Evolutionary conservation across 768 basidiomycete genomes (phyloP), one percentile per base, ranked within the genome.

Genomic region (Epithele typhae): DNA sequence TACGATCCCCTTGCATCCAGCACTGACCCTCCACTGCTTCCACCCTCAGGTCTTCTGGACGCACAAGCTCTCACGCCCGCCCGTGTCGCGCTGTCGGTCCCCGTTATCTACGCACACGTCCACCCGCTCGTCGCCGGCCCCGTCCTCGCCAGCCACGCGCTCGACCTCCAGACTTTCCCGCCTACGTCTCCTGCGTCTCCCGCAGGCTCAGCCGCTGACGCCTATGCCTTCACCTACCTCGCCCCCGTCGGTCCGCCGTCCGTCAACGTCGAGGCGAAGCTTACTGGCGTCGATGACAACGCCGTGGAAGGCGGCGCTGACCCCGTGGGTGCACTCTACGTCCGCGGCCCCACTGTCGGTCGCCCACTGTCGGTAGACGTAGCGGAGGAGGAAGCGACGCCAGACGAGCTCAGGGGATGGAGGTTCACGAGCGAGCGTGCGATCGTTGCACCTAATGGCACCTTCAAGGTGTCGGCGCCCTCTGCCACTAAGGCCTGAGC

Each of bases 251-350:
- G 92, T 4, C 83, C 92, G 3, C 93, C 94, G 2, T 77, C 81
- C n/a, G 73, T 83, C 44, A 94, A 94, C 57, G 71, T 92, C 0
- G 94, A 96, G 64, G 81, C 78, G 5, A 86, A 92, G 60, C 72
- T 97, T n/a, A 59, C 75, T 0, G 82, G 75, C 0, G 77, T 89
- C 9, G 70, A 83, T 35, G 89, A 94, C 44, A 71, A 69, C 1
- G 63, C 65, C 9, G 70, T 90, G 7, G 89, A 89, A 60, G 65
- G 56, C 2, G 88, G 86, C 2, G 74, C 54, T 2, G 84, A 91
- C 55, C 87, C 88, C 2, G 64, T 59, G 6, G 90, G 89, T 1
- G 59, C 62, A 21, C 64, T 92, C 37, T 46, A 75, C 27, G 73
- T 89, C 11, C 73, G 87, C 8, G 92, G 92, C 3, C 90, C 92